Evolutionary conservation across 495 filamentous ascomycete genomes (phyloP).

Genomic region (Aspergillus coremiiformis): DNA sequence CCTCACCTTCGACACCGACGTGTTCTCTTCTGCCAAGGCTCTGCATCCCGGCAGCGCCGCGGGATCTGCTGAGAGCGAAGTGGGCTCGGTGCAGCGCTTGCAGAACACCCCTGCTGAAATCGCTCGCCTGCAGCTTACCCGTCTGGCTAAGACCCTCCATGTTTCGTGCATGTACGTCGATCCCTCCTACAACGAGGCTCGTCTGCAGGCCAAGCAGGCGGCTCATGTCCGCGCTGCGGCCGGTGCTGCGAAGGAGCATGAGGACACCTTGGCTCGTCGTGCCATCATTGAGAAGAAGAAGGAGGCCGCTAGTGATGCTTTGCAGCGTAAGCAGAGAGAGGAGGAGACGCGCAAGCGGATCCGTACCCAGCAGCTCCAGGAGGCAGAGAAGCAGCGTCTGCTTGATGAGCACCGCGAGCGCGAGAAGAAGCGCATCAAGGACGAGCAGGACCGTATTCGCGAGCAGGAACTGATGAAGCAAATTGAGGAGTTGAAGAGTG

Average conservation of each 20-base stretch:
- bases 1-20: constrained; percentile 93
- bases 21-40: constrained; percentile 95
- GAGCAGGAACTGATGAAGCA: constrained; percentile 93
- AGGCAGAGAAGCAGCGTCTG: constrained; percentile 79
- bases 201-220: constrained; percentile 67
- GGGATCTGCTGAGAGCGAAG: constrained; percentile 83
- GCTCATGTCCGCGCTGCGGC: constrained; percentile 73
- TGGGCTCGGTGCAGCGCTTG: constrained; percentile 81
- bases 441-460: constrained; percentile 85
- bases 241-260: constrained; percentile 86
- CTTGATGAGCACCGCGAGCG: constrained; percentile 86
- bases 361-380: constrained; percentile 74
- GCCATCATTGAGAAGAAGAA: constrained; percentile 94
- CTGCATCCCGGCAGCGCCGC: constrained; percentile 75
- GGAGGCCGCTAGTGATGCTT: constrained; percentile 76
- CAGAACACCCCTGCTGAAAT: constrained; percentile 98
- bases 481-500: constrained; percentile 88
- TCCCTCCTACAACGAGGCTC: constrained; percentile 72
- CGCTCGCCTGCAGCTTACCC: constrained; percentile 86
- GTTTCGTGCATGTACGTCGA: constrained; percentile 94
- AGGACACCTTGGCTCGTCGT: constrained; percentile 79
- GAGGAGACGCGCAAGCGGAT: constrained; percentile 77
- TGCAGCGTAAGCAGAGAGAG: constrained; percentile 84
- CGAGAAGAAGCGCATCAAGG: constrained; percentile 78
- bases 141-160: constrained; percentile 84